phyloP scores from a whole-genome alignment of 495 filamentous ascomycete genomes.

The Rusavskia elegans region DNA sequence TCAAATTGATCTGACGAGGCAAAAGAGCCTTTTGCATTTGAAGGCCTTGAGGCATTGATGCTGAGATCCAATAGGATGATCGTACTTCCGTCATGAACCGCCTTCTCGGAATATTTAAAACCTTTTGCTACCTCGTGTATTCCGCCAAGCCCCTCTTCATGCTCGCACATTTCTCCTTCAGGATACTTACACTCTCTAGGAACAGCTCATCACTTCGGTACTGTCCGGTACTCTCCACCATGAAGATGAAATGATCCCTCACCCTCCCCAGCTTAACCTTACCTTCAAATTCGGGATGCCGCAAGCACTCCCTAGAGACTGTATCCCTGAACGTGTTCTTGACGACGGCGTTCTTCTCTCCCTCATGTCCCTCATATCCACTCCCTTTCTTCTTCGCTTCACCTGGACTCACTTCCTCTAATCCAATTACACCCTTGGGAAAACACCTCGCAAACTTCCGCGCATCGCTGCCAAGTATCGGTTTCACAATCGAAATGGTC shows the following conservation, averaged over 20 bases:
- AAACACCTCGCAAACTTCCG: constrained; percentile 86
- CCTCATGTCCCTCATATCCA: constrained; percentile 53
- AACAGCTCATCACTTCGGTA: constrained; percentile 83
- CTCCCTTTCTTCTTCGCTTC: constrained; percentile 45
- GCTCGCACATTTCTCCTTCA: constrained; percentile 61
- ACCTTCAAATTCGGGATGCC: constrained; percentile 82
- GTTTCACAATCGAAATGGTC: constrained; percentile 60
- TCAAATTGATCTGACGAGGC: too few species aligned
- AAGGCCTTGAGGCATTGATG: too few species aligned
- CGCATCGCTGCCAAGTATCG: constrained; percentile 75
- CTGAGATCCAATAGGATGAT: too few species aligned
- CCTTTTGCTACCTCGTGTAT: constrained; percentile 26
- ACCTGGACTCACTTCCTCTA: constrained; percentile 52
- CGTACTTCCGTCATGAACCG: too few species aligned
- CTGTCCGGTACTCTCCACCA: constrained; percentile 86
- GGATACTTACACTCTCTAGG: constrained; percentile 65
- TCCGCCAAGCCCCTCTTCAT: constrained; percentile 47
- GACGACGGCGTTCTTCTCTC: constrained; percentile 76
- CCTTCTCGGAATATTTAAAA: too few species aligned
- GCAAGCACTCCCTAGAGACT: constrained; percentile 78
- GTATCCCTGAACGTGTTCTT: constrained; percentile 72
- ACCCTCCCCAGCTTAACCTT: constrained; percentile 87
- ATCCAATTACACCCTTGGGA: constrained; percentile 69
- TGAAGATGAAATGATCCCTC: constrained; percentile 94
- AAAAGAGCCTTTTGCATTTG: too few species aligned